Evolutionary conservation across 768 basidiomycete species (phyloP).

Genomic region (Lactarius hatsudake): DNA sequence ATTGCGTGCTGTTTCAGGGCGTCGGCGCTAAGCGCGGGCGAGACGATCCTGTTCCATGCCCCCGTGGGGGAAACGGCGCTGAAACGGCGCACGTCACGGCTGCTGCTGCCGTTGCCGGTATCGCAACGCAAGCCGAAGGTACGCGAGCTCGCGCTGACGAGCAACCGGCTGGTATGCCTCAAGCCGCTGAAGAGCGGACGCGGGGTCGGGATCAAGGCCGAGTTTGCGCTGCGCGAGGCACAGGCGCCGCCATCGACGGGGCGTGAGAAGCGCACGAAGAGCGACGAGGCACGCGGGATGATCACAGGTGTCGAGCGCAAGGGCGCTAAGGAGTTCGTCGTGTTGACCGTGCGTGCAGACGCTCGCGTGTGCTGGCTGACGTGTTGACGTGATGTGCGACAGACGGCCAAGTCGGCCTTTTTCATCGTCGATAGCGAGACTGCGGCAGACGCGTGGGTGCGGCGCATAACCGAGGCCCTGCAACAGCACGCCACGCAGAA

Average conservation of each 20-base stretch:
- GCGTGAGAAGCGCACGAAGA: constrained; percentile 44
- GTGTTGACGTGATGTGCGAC: background rate
- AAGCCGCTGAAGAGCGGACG: constrained; percentile 44
- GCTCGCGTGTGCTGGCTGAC: background rate
- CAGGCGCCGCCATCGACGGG: constrained; percentile 31
- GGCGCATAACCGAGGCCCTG: constrained; percentile 22
- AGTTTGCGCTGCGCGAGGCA: constrained; percentile 42
- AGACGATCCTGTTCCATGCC: constrained; percentile 49
- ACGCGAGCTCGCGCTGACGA: constrained; percentile 56
- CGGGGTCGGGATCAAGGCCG: constrained; percentile 47
- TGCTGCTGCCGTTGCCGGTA: constrained; percentile 49
- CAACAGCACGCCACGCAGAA: constrained; percentile 2
- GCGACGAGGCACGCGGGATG: constrained; percentile 32
- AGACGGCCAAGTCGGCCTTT: constrained; percentile 27
- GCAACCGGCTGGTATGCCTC: constrained; percentile 53
- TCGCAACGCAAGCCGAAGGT: constrained; percentile 49
- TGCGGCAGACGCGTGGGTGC: constrained; percentile 20
- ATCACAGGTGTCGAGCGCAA: constrained; percentile 51
- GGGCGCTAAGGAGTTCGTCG: constrained; percentile 56
- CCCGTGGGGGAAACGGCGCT: constrained; percentile 53
- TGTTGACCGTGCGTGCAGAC: constrained; percentile 52
- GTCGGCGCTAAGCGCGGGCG: constrained; percentile 43
- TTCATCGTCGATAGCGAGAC: constrained; percentile 22
- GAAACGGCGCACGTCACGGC: constrained; percentile 54
- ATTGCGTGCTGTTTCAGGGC: constrained; percentile 28